Conservation (phyloP, 768 basidiomycete species). For the Butyriboletus loyo region DNA sequence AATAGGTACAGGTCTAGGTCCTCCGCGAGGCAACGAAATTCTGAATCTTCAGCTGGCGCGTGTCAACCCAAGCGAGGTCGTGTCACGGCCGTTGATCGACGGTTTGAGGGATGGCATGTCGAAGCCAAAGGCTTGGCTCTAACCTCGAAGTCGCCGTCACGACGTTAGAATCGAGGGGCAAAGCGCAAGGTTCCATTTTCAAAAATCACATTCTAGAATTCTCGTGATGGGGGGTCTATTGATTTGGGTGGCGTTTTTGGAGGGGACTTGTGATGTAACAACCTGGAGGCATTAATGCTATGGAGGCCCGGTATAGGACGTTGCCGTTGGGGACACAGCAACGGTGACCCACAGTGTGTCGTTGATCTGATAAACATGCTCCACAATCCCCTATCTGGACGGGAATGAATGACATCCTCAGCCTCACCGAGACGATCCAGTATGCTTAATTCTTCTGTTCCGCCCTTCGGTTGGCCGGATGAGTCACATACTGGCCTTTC, state of each 20-base stretch:
- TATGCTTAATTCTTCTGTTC: conserved; percentile 31
- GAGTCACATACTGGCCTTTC: conserved; percentile 48
- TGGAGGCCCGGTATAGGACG: background rate
- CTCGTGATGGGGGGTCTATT: background rate
- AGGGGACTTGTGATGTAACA: conserved; percentile 4
- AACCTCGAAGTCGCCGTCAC: background rate
- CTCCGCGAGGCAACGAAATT: background rate
- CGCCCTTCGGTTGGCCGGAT: conserved; percentile 39
- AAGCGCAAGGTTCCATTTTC: background rate
- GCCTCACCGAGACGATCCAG: conserved; percentile 34
- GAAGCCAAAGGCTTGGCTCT: background rate
- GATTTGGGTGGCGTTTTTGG: background rate
- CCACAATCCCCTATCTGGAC: conserved; percentile 47
- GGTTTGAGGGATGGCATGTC: background rate
- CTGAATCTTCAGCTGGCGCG: background rate
- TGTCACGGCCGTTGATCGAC: background rate
- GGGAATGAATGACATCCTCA: conserved; percentile 31
- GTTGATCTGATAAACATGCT: conserved; percentile 6
- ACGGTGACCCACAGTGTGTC: background rate
- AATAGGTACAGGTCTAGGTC: background rate
- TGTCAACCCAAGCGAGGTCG: background rate
- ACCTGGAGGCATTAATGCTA: background rate
- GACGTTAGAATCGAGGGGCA: background rate
- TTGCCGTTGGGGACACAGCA: background rate
- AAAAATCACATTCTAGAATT: background rate